phyloP scores from a whole-genome alignment of 2,329 filamentous ascomycete genomes.

The Fusarium avenaceum region DNA sequence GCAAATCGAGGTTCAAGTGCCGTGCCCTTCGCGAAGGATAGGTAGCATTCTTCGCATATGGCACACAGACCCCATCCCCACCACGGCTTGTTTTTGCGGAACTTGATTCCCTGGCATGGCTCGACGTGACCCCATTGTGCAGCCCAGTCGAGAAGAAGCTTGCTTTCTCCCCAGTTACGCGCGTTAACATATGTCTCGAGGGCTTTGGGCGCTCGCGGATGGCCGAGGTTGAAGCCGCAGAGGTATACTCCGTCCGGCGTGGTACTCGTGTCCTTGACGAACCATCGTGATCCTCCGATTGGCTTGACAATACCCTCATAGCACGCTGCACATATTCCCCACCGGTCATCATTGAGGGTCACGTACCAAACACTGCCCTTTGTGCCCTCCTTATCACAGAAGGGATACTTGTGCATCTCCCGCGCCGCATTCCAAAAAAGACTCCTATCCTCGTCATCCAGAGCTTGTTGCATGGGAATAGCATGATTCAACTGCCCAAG shows the following conservation, averaged over 20 bases:
- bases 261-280: slow-evolving; percentile 44
- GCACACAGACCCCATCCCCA: slow-evolving; percentile 56
- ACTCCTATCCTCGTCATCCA: slow-evolving; percentile 49
- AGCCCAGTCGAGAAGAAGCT: slow-evolving; percentile 49
- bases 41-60: slow-evolving; percentile 56
- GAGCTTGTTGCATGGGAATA: slow-evolving; percentile 50
- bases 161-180: slow-evolving; percentile 48
- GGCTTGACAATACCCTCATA: slow-evolving; percentile 52
- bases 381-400: slow-evolving; percentile 52
- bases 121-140: slow-evolving; percentile 50
- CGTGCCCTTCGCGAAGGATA: slow-evolving; percentile 50
- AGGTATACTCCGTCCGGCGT: slow-evolving; percentile 37
- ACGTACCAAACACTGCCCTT: slow-evolving; percentile 53
- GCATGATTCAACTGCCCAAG: slow-evolving; percentile 52
- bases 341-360: slow-evolving; percentile 51
- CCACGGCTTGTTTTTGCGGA: slow-evolving; percentile 28
- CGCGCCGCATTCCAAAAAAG: slow-evolving; percentile 54
- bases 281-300: slow-evolving; percentile 49
- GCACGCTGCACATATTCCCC: slow-evolving; percentile 56
- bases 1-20: slow-evolving; percentile 50
- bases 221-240: slow-evolving; percentile 54
- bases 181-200: slow-evolving; percentile 45
- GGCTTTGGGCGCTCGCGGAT: slow-evolving; percentile 48
- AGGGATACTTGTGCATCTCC: slow-evolving; percentile 48
- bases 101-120: slow-evolving; percentile 41